Conservation (phyloP, 768 basidiomycete species). For the Erythrobasidium yunnanense region DNA sequence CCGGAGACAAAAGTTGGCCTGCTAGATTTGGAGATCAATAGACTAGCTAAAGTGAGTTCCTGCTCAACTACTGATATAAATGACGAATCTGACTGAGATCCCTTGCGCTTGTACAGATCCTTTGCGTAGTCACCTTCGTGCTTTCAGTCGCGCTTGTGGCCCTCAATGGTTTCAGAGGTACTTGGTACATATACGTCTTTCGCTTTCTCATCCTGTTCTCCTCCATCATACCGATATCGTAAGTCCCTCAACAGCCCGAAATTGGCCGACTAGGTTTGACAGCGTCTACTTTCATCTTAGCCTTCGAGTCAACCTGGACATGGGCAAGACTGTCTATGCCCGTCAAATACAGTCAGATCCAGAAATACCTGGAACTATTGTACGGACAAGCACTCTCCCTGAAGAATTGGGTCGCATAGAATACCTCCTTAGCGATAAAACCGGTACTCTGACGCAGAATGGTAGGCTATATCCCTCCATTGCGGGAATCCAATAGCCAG, state of each 20-base stretch:
- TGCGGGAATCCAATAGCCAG: not conserved
- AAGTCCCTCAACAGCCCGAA: constrained; percentile 37
- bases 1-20: constrained; percentile 88
- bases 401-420: constrained; percentile 93
- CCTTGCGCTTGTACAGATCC: constrained; percentile 51
- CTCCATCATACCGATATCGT: constrained; percentile 98
- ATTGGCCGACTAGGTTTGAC: not conserved
- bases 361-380: constrained; percentile 90
- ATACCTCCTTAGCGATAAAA: constrained; percentile 93
- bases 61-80: not conserved
- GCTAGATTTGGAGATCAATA: constrained; percentile 86
- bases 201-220: constrained; percentile 96
- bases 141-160: constrained; percentile 86
- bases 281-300: constrained; percentile 46
- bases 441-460: constrained; percentile 93
- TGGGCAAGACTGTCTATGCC: constrained; percentile 98
- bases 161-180: constrained; percentile 85
- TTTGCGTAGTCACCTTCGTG: constrained; percentile 85
- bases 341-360: constrained; percentile 84
- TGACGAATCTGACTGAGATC: not conserved
- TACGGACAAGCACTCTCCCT: constrained; percentile 90
- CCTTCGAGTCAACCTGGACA: constrained; percentile 95
- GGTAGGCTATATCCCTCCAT: constrained; percentile 48
- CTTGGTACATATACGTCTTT: constrained; percentile 92
- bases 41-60: constrained; percentile 69